A percentile compares a stretch with the other conserved stretches of the same genome.
phyloP scores from a whole-genome alignment of 495 filamentous ascomycete genomes.

The Daldinia childiae region DNA sequence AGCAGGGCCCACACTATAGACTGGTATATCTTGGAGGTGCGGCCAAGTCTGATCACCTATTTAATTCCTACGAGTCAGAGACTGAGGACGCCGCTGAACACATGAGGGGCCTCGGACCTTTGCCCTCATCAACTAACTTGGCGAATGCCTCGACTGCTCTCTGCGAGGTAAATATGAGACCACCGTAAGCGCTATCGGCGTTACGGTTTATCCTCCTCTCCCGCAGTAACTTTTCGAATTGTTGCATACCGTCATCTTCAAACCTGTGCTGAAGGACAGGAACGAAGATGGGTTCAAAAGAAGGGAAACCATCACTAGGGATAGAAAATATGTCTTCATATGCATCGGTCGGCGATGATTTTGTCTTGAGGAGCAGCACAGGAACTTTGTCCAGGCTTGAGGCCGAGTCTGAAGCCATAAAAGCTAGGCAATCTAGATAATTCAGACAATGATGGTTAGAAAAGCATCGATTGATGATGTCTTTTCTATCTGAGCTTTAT shows the following conservation, averaged over 20 bases:
- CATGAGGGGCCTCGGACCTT: constrained; percentile 44
- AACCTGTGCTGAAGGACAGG: constrained; percentile 83
- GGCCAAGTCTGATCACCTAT: constrained; percentile 50
- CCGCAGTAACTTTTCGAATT: constrained; percentile 50
- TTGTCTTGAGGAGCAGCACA: constrained; percentile 87
- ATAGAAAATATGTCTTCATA: constrained; percentile 79
- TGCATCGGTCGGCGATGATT: constrained; percentile 76
- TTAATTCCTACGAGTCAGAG: constrained; percentile 30
- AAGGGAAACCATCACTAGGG: constrained; percentile 47
- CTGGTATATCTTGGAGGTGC: constrained; percentile 63
- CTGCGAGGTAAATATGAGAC: constrained; percentile 92
- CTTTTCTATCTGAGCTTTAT: neutral
- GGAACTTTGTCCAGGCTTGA: constrained; percentile 53
- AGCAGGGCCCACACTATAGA: constrained; percentile 94
- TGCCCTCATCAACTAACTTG: constrained; percentile 64
- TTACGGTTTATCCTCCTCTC: constrained; percentile 46
- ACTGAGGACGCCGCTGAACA: constrained; percentile 11
- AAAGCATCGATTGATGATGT: constrained; percentile 23
- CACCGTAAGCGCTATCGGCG: constrained; percentile 69
- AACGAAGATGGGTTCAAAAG: constrained; percentile 74
- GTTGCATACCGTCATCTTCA: constrained; percentile 53
- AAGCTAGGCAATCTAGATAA: neutral
- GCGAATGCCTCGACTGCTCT: constrained; percentile 89
- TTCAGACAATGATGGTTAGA: neutral
- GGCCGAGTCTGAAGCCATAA: constrained; percentile 22